These are phyloP conservation scores for Puccinia novopanici DNA, from an alignment of 1,284 basidiomycete species.

Conservation along the genomic window DNA sequence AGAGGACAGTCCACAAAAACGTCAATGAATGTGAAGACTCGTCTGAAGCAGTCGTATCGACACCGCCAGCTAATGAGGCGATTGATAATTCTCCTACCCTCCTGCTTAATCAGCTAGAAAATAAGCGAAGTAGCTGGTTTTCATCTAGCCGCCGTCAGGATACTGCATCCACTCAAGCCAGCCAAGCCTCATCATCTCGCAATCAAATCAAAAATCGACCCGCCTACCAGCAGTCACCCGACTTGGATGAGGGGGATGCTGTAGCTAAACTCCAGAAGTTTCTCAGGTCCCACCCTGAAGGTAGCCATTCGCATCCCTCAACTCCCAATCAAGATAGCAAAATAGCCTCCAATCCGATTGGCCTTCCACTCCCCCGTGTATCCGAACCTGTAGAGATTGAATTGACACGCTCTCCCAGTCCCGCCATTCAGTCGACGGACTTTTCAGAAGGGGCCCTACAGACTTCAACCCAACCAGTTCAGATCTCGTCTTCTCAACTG, in stretches of 20 bases:
- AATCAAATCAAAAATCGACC: neutral
- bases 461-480: constrained; percentile 35
- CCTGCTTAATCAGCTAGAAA: constrained; percentile 16
- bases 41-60: neutral
- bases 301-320: neutral
- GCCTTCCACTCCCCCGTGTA: neutral
- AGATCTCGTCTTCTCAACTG: neutral
- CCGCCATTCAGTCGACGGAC: constrained; percentile 22
- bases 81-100: neutral
- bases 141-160: constrained; percentile 39
- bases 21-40: neutral
- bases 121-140: constrained; percentile 48
- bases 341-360: neutral
- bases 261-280: constrained; percentile 38
- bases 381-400: constrained; percentile 52
- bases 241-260: constrained; percentile 39
- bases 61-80: neutral
- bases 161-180: constrained; percentile 33
- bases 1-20: constrained; percentile 8
- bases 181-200: constrained; percentile 16
- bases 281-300: constrained; percentile 30
- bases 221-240: constrained; percentile 18
- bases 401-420: constrained; percentile 52
- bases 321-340: constrained; percentile 13
- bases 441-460: constrained; percentile 39